phyloP scores from a whole-genome alignment of 2,329 filamentous ascomycete species.

The Fusarium neocosmosporiellum region DNA sequence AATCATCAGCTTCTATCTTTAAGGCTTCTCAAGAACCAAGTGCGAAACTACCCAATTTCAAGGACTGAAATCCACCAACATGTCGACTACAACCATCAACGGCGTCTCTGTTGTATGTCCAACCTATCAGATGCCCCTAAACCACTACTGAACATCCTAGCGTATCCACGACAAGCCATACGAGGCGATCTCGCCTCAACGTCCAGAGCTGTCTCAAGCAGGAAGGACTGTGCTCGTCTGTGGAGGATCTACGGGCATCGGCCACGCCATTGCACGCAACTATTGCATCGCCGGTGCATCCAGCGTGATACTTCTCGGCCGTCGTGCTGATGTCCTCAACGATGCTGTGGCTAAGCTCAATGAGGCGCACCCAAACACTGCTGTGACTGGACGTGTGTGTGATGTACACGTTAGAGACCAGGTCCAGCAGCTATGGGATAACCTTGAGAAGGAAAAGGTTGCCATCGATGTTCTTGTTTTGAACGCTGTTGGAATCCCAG shows the following conservation, averaged over 20 bases:
- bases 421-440: slow-evolving; percentile 16
- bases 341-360: slow-evolving; percentile 13
- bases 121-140: no score
- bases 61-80: slow-evolving; percentile 3
- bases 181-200: slow-evolving; percentile 49
- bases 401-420: slow-evolving; percentile 14
- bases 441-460: neutral
- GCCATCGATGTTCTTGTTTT: slow-evolving; percentile 25
- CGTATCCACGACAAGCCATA: slow-evolving; percentile 49
- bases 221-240: slow-evolving; percentile 72
- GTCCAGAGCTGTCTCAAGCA: slow-evolving; percentile 53
- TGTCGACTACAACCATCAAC: slow-evolving; percentile 7
- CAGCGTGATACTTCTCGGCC: slow-evolving; percentile 52
- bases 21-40: neutral
- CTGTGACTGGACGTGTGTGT: neutral
- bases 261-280: slow-evolving; percentile 70
- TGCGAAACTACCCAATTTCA: neutral
- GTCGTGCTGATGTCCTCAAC: slow-evolving; percentile 18
- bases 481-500: slow-evolving; percentile 20
- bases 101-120: slow-evolving; percentile 6
- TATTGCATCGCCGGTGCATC: slow-evolving; percentile 58
- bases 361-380: slow-evolving; percentile 11
- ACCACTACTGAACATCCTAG: neutral
- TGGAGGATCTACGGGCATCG: slow-evolving; percentile 74
- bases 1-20: neutral